Conservation (phyloP, 1,284 basidiomycete genomes). For the Fomitopsis schrenkii region DNA sequence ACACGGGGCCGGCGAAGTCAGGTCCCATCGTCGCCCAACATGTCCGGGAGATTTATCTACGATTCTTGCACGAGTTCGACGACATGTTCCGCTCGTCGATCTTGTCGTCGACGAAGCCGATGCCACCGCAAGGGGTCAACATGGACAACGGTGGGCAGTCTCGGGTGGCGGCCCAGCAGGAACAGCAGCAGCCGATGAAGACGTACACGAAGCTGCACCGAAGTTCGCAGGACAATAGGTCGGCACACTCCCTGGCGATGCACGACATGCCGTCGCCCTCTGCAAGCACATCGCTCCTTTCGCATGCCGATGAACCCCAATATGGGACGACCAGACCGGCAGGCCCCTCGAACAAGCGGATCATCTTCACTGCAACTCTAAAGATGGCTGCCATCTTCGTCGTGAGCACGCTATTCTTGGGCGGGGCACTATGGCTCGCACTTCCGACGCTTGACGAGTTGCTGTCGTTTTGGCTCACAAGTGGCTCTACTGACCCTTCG, state of each 20-base stretch:
- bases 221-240: constrained; percentile 37
- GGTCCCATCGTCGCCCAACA: constrained; percentile 57
- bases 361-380: constrained; percentile 74
- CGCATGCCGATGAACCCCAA: constrained; percentile 30
- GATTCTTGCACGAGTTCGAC: constrained; percentile 57
- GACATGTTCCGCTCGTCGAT: constrained; percentile 38
- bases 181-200: too few species aligned
- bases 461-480: neutral
- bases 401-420: constrained; percentile 64
- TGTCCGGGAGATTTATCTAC: constrained; percentile 57
- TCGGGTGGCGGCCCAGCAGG: too few species aligned
- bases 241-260: constrained; percentile 63
- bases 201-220: neutral
- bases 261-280: constrained; percentile 21
- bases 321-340: constrained; percentile 54
- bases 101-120: constrained; percentile 9
- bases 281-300: constrained; percentile 27
- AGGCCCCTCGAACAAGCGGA: constrained; percentile 37
- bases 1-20: constrained; percentile 50
- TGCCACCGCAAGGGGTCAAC: too few species aligned
- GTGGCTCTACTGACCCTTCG: neutral
- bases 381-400: constrained; percentile 81
- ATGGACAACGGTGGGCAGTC: too few species aligned
- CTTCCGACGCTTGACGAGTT: constrained; percentile 75
- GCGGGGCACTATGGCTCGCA: constrained; percentile 73